Evolutionary conservation across 2,329 filamentous ascomycete species (phyloP), one percentile per base, ranked within the genome.

Genomic region (Clarireedia homoeocarpa): DNA sequence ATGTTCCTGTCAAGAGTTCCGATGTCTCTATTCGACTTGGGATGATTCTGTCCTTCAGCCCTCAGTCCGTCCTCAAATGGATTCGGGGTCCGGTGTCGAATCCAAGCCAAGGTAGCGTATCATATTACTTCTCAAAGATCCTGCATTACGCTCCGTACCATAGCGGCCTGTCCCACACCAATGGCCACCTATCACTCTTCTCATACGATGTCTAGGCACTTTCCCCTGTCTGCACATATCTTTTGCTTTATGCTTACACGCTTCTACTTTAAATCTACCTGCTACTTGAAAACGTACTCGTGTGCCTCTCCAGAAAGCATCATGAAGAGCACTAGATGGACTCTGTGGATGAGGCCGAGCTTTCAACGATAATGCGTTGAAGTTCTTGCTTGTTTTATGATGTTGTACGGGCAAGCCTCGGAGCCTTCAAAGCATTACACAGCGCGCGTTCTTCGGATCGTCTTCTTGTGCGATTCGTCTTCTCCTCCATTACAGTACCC

Each of bases 321-420:
- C 44, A 20, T 10, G 15, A 15, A 20, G 10, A 46, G 44, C 44
- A 17, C 30, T 23, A 39, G 27, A 36, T 36, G 17, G 38, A 12
- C 26, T 15, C 27, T 51, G 17, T 6, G 15, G 50, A 45, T 15
- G 42, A 24, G 15, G 30, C 30, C 20, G 51, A 30, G 39, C 51
- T 27, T 42, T 40, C 7, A 2, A 48, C 24, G 36, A 24, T 42
- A 54, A 54, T 48, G 51, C 51, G 48, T 54, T 54, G 44, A 54
- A 40, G 39, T 15, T 49, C 30, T 34, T 34, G n/a, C 44, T 54
- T 54, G 51, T 54, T 54, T 54, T 40, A 39, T 48, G 23, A 23
- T 4, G 24, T n/a, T 48, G 15, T 40, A 40, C 39, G 15, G 10
- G 44, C 51, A 53, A 30, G 44, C 51, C 23, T 4, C 6, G 0